Conservation (phyloP, 2,329 filamentous ascomycete species). For the Purpureocillium lavendulum region DNA sequence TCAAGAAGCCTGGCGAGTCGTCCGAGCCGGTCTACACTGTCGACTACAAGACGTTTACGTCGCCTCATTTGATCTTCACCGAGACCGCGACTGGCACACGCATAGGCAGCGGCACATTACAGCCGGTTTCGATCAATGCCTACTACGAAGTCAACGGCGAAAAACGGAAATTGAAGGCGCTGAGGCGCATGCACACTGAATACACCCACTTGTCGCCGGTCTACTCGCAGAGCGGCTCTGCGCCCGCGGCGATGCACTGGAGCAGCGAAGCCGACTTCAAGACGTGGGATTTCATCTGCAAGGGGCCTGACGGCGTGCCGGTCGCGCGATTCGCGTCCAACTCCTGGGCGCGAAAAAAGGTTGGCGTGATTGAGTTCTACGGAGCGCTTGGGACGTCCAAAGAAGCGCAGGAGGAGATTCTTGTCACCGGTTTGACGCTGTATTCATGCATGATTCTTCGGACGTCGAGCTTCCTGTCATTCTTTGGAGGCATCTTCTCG, state of each 20-base stretch:
- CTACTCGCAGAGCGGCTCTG: slow-evolving; percentile 5
- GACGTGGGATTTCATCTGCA: slow-evolving; percentile 14
- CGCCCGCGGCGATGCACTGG: slow-evolving; percentile 12
- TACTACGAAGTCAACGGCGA: slow-evolving; percentile 12
- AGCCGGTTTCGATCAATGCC: slow-evolving; percentile 11
- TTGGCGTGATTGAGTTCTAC: slow-evolving; percentile 11
- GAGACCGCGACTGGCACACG: not conserved
- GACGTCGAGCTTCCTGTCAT: slow-evolving; percentile 4
- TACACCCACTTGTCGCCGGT: slow-evolving; percentile 13
- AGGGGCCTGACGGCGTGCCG: slow-evolving; percentile 10
- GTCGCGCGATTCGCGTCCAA: slow-evolving; percentile 13
- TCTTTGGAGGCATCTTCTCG: slow-evolving; percentile 11
- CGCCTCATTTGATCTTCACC: slow-evolving; percentile 9
- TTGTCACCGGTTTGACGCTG: slow-evolving; percentile 11
- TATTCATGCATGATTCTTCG: slow-evolving; percentile 13
- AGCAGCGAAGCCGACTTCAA: slow-evolving; percentile 9
- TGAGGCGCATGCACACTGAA: slow-evolving; percentile 10
- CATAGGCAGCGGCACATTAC: slow-evolving; percentile 9
- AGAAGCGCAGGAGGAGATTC: slow-evolving; percentile 10
- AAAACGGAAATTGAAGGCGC: slow-evolving; percentile 13
- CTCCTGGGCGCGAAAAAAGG: slow-evolving; percentile 7
- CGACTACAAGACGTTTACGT: slow-evolving; percentile 8
- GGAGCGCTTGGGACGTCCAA: slow-evolving; percentile 8
- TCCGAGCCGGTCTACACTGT: slow-evolving; percentile 8
- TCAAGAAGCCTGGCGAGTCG: slow-evolving; percentile 5